Evolutionary conservation across 2,329 filamentous ascomycete species (phyloP), one percentile per base, ranked within the genome.

Genomic region (Apiospora hydei): DNA sequence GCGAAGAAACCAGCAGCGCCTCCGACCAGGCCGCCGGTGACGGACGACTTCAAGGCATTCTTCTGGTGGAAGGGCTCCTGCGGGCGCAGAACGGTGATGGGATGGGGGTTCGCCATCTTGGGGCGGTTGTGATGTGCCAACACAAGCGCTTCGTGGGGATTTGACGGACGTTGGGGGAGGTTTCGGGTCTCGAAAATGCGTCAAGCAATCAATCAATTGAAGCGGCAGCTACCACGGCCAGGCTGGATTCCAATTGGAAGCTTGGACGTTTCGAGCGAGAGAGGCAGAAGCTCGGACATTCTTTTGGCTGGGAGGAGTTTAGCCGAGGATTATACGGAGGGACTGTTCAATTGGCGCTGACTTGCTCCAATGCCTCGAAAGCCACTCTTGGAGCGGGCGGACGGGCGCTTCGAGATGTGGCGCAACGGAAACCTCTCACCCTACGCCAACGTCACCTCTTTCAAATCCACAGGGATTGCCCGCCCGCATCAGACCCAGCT

Each of bases 1-100:
- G 93, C 82, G 82, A 94, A 88, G 80, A 93, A 84, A 78, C 95
- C 95, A 73, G 89, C 88, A 73, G 85, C 85, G 79, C 91, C 90
- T 73, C 92, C 91, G 77, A 94, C 83, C 75, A 91, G 79, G 53
- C 88, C 89, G 74, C 90, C 90, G 81, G 89, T 90, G 80, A 92
- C 84, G 69, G 92, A 88, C 75, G 88, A 87, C 76, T 88, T 87
- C 77, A 97, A 83, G 76, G 94, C 91, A 88, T 97, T 93, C 82
- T 91, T 90, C 68, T 92, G 90, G 75, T 93, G 89, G 83, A 92
- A 97, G 74, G 81, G 76, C 73, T 84, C 82, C 73, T 88, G 85
- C 74, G 81, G 77, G 74, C 68, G 71, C 69, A 73, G 67, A 51
- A 68, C 69, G 70, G 71, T 70, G 71, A 78, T 77, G 74, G 78